Evolutionary conservation across 305 asterid genomes (phyloP).

Genomic region (Withania somnifera): DNA sequence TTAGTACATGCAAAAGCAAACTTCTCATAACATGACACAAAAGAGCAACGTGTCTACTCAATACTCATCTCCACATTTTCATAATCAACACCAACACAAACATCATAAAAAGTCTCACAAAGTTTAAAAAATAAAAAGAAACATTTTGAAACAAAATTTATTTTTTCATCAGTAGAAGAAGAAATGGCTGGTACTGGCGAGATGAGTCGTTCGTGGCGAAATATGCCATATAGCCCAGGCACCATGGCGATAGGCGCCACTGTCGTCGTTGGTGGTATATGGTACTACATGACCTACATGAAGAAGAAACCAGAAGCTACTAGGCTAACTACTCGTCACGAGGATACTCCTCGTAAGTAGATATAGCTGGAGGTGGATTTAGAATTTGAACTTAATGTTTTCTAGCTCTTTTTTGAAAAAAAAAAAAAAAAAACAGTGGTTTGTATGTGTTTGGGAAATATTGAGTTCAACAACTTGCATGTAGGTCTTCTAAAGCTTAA

Average conservation of each 20-base stretch:
- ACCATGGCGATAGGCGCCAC: slow-evolving; percentile 36
- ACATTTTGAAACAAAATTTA: background rate
- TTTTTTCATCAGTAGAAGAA: background rate
- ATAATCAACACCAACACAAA: no score
- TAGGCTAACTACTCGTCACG: background rate
- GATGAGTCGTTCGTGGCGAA: slow-evolving; percentile 32
- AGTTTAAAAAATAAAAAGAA: background rate
- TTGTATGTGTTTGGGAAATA: no score
- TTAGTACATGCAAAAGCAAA: background rate
- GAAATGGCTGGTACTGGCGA: slow-evolving; percentile 9
- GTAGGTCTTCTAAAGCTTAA: background rate
- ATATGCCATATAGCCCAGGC: slow-evolving; percentile 32
- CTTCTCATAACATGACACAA: background rate
- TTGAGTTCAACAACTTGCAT: no score
- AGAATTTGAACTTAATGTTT: background rate
- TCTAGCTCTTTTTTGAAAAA: no score
- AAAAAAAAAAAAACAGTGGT: no score
- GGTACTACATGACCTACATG: slow-evolving; percentile 37
- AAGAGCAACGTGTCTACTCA: background rate
- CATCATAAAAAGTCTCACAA: background rate
- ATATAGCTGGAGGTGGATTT: background rate
- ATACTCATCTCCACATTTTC: background rate
- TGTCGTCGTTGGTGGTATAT: slow-evolving; percentile 23
- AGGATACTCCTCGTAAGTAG: slow-evolving; percentile 18
- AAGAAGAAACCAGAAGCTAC: slow-evolving; percentile 32